Evolutionary conservation across 305 asterid species (phyloP).

Genomic region (Coffea humblotiana): DNA sequence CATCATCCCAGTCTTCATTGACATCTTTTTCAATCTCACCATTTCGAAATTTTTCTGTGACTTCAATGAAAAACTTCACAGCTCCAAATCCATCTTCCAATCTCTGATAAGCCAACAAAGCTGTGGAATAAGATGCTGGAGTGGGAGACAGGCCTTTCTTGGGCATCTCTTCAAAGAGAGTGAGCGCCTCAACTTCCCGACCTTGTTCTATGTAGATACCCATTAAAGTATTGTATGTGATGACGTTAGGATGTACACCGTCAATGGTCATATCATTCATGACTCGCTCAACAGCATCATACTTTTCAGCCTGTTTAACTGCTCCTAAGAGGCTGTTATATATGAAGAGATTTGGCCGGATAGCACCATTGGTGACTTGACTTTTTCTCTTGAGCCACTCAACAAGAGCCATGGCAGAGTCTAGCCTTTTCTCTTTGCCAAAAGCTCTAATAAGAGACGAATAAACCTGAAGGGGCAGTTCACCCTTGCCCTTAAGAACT

Average conservation of each 20-base stretch:
- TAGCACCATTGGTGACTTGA: conserved; percentile 34
- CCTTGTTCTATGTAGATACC: conserved; percentile 70
- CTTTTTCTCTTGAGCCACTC: conserved; percentile 80
- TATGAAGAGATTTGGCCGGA: conserved; percentile 58
- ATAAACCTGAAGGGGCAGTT: conserved; percentile 80
- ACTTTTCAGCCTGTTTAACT: conserved; percentile 54
- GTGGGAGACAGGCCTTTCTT: conserved; percentile 59
- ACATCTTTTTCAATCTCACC: conserved; percentile 58
- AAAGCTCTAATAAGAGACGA: conserved; percentile 72
- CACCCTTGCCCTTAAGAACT: conserved; percentile 53
- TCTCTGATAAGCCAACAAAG: conserved; percentile 63
- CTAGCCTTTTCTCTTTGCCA: conserved; percentile 68
- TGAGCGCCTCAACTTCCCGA: conserved; percentile 60
- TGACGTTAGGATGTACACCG: conserved; percentile 64
- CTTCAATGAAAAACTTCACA: conserved; percentile 48
- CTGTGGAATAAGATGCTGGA: conserved; percentile 81
- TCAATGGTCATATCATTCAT: conserved; percentile 54
- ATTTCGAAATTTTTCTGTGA: conserved; percentile 38
- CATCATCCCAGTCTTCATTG: conserved; percentile 59
- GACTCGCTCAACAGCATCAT: conserved; percentile 45
- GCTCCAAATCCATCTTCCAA: conserved; percentile 85
- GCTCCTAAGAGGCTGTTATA: conserved; percentile 83
- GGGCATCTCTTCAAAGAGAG: conserved; percentile 56
- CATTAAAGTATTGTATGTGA: conserved; percentile 79
- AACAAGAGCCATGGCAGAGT: conserved; percentile 61